Evolutionary conservation across 805 yeast species (phyloP), one percentile per base, ranked within the genome.

Genomic region (Kodamaea kaohsiungensis): DNA sequence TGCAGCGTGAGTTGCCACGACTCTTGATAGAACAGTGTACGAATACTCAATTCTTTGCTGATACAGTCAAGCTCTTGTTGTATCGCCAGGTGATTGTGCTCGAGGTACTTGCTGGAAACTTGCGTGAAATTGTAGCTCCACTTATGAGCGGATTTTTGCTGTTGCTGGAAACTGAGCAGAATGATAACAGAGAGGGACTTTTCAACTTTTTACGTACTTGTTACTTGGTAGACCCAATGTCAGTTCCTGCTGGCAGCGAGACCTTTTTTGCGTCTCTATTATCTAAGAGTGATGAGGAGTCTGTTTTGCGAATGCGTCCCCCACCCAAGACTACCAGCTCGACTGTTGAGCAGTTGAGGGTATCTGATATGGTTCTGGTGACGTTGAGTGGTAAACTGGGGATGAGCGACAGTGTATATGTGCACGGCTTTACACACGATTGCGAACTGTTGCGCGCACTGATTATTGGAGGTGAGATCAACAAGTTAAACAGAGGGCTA

Each of bases 401-500:
- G 18, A 40, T 40, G 45, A 40, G 45, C 18, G 45, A 40, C 13
- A 46, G 33, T 38, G 38, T 33, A 9, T 64, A 72, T 65, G 51
- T 76, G 65, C 69, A 72, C 58, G 61, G 70, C 56, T 61, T 72
- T 64, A 61, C 69, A 49, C 60, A 67, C 45, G 79, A 76, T 47
- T 73, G 77, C 45, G 68, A 64, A 7, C 69, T 61, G 46, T 61
- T 76, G 47, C 67, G 64, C 48, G 51, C 57, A 0, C 71, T 61
- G 55, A 72, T 83, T 1, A 64, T 75, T 7, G 65, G 74, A 1
- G 69, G 74, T 1, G 89, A 85, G 59, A 64, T 76, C 3, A 72
- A 78, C 46, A 80, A 78, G 54, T 77, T 72, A 54, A 77, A 80
- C 54, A 74, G 91, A 33, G 77, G 80, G 50, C 63, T 77, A 2